A percentile compares a stretch with the other conserved stretches of the same genome.
phyloP scores from a whole-genome alignment of 176 grass and related monocot genomes.

The Carex cristatella region DNA sequence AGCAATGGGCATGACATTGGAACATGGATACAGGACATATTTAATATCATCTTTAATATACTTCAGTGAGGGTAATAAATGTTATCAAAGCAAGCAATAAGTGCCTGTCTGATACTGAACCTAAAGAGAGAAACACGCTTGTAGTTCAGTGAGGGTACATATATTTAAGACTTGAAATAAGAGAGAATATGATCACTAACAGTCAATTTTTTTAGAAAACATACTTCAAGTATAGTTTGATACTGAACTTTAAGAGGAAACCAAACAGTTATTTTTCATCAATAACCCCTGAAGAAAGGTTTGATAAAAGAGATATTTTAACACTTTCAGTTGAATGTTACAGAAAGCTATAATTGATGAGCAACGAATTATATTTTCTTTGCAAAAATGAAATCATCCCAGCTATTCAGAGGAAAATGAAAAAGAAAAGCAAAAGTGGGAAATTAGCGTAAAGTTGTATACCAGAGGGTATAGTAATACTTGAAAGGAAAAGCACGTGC shows the following conservation, averaged over 20 bases:
- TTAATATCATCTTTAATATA: slow-evolving; percentile 4
- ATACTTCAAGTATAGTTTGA: neutral
- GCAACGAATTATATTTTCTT: neutral
- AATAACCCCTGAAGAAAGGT: neutral
- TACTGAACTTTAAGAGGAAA: neutral
- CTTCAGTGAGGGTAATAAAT: neutral
- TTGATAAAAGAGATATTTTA: neutral
- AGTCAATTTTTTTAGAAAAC: neutral
- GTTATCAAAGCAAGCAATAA: neutral
- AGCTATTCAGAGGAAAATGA: neutral
- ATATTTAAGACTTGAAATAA: neutral
- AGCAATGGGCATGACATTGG: neutral
- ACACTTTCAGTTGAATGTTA: neutral
- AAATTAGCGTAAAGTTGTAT: neutral
- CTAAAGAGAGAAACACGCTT: neutral
- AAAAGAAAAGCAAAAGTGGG: neutral
- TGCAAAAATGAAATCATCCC: neutral
- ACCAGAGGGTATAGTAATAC: neutral
- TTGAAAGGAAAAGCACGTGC: neutral
- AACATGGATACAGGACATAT: neutral
- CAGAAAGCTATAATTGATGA: neutral
- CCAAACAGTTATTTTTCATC: neutral
- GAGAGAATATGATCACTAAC: neutral
- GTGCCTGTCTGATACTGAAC: neutral
- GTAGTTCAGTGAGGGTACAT: neutral